Base-by-base conservation (phyloP, 129 eudicot species). In the Deinandra increscens region DNA sequence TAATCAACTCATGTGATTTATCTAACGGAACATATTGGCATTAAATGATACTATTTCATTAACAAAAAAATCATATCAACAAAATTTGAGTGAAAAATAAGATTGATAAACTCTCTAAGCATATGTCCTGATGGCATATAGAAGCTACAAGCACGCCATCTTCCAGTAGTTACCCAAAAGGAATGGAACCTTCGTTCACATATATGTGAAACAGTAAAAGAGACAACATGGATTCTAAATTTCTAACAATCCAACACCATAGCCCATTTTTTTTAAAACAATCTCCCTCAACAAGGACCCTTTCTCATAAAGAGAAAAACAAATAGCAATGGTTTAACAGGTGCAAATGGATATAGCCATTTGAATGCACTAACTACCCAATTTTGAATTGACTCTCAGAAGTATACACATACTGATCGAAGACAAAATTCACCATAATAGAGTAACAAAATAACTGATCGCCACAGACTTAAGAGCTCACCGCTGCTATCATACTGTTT, bases 401-500 rank as follows among this genome's bases (percentile, higher is more conserved):
- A 18, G 22, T 37, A 36, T 29, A 9, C 44, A 19, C 59, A 45
- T 29, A 60, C 42, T 60, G 61, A 74, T 50, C 45, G 1, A 26
- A 26, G 54, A 74, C 12, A 64, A 41, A 64, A 66, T 63, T 74
- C 64, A 43, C 64, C 31, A 45, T 9, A 9, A 72, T 18, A 31
- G 22, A 41, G 60, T 18, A 18, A 38, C 15, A 38, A 38, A 9
- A 39, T 19, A 6, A 45, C 8, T 29, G 14, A 48, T 43, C 39
- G 41, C 29, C 19, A 62, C 1, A 73, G 19, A 64, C 49, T 11
- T 14, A 66, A 11, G n/a, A 66, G 64, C 86, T 87, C 76, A 90
- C 97, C 97, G 50, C 97, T 87, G 79, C 95, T 87, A 66, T 87
- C 97, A 64, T 38, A 84, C 9, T 84, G 82, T 58, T 76, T 86